These are phyloP conservation scores for Penicillium rolfsii DNA, from an alignment of 2,329 filamentous ascomycete genomes.

Conservation along the genomic window DNA sequence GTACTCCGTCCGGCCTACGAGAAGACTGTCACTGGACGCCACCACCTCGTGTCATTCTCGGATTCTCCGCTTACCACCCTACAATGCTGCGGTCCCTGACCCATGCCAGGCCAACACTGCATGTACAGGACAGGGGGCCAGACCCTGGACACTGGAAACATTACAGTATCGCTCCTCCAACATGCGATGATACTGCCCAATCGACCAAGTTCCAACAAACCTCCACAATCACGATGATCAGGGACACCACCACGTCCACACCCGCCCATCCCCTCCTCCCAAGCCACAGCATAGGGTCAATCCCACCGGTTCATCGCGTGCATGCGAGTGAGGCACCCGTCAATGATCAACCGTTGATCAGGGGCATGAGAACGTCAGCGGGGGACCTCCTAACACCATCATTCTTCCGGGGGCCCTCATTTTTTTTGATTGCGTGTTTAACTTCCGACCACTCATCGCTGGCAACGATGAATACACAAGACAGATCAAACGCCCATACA, in stretches of 20 bases:
- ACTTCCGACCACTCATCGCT: background rate
- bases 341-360: conserved; percentile 28
- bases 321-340: background rate
- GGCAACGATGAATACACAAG: background rate
- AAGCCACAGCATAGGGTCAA: conserved; percentile 14
- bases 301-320: conserved; percentile 24
- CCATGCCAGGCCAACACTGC: background rate
- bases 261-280: conserved; percentile 15
- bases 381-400: background rate
- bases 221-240: conserved; percentile 9
- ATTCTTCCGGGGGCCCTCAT: background rate
- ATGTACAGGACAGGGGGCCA: background rate
- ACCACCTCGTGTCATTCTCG: background rate
- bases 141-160: conserved; percentile 2
- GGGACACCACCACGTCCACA: conserved; percentile 15
- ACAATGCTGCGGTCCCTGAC: background rate
- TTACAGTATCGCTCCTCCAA: background rate
- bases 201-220: background rate
- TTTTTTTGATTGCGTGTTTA: conserved; percentile 8
- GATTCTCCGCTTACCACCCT: background rate
- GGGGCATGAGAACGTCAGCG: conserved; percentile 9
- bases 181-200: no score
- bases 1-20: no score
- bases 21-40: background rate
- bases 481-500: background rate